Conservation (phyloP, 1,284 basidiomycete genomes). For the Coriolopsis trogii region DNA sequence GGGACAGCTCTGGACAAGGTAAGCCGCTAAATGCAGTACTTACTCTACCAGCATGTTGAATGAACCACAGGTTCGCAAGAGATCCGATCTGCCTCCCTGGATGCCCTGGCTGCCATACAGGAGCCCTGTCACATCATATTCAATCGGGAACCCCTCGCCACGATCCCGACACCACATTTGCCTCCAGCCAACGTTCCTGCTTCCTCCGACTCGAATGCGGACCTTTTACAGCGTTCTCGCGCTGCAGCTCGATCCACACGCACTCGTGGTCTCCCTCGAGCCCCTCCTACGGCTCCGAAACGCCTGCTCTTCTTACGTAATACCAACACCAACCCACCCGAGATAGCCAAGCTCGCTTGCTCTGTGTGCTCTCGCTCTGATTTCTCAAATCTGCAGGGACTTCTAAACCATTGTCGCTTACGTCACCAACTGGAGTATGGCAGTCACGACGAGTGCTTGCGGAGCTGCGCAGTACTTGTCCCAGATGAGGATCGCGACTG, state of each 20-base stretch:
- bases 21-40: not conserved
- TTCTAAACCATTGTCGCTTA: constrained; percentile 75
- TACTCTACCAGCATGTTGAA: not conserved
- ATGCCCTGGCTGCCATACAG: constrained; percentile 58
- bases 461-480: constrained; percentile 57
- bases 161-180: constrained; percentile 23
- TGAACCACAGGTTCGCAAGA: constrained; percentile 15
- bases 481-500: constrained; percentile 44
- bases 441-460: constrained; percentile 75
- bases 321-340: constrained; percentile 35
- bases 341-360: constrained; percentile 56
- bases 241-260: constrained; percentile 24
- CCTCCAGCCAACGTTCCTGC: constrained; percentile 7
- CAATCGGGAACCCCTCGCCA: constrained; percentile 39
- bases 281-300: constrained; percentile 34
- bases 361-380: constrained; percentile 61
- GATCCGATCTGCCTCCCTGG: constrained; percentile 56
- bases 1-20: constrained; percentile 26
- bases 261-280: constrained; percentile 41
- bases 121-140: constrained; percentile 53
- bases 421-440: constrained; percentile 70
- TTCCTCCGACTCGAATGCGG: constrained; percentile 20
- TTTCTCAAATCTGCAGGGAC: constrained; percentile 75
- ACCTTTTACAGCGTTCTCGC: constrained; percentile 6
- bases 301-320: constrained; percentile 52